Conservation (phyloP, 345 rosid species). For the Eucalyptus regnans region DNA sequence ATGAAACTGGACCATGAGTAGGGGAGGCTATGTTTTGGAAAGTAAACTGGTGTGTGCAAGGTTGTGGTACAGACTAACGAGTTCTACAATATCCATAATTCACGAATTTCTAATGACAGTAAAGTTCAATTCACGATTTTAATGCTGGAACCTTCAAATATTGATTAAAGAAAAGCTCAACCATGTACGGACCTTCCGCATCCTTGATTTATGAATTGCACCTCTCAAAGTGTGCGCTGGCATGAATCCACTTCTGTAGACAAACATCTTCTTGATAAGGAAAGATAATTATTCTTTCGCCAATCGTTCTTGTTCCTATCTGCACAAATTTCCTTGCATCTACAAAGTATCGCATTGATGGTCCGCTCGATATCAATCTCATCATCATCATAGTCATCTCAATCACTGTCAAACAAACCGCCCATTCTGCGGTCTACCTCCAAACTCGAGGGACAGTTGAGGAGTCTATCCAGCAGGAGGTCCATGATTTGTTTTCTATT, state of each 20-base stretch:
- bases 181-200: conserved; percentile 57
- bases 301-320: conserved; percentile 39
- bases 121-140: background rate
- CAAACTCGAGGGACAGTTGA: conserved; percentile 88
- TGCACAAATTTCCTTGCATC: conserved; percentile 67
- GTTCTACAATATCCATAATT: background rate
- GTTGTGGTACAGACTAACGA: background rate
- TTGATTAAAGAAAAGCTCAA: background rate
- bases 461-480: too few relatives aligned
- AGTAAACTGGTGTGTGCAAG: background rate
- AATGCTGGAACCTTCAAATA: background rate
- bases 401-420: conserved; percentile 16
- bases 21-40: too few relatives aligned
- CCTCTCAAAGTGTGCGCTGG: conserved; percentile 65
- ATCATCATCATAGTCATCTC: conserved; percentile 16
- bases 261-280: conserved; percentile 71
- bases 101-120: background rate
- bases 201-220: conserved; percentile 62
- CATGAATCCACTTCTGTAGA: conserved; percentile 45
- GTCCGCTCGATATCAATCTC: conserved; percentile 67
- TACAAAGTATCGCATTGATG: conserved; percentile 51
- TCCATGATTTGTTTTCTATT: conserved; percentile 27
- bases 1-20: too few relatives aligned
- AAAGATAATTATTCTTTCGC: conserved; percentile 49
- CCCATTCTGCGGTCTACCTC: conserved; percentile 69